Base-by-base conservation (phyloP, 306 rosid genomes). In the Cicer cuneatum region DNA sequence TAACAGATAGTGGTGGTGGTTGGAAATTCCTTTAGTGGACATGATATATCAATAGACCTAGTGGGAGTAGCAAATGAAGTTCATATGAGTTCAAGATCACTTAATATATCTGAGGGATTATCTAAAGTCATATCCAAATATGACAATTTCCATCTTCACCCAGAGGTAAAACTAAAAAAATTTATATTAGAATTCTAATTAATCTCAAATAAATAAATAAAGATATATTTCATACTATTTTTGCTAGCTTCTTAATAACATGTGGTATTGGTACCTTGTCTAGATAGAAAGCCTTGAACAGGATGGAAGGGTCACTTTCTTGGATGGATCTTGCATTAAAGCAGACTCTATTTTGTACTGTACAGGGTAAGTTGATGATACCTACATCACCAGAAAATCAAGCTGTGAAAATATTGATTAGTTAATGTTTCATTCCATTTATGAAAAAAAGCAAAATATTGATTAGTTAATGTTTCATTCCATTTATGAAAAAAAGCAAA, bases 1-100 rank as follows among this genome's bases (percentile, higher is more conserved):
- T 49, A n/a, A 48, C 78, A 91, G 96, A 83, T 84, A 12, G 96
- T 91, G 70, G 96, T 91, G 77, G 90, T 93, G 76, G 86, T 94
- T 61, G 98, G 98, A 70, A 89, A 78, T 42, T 94, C 98, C 53
- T 81, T 74, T 2, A 94, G 96, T 43, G 98, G 98, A 19, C 97
- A 89, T 85, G 98, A 94, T 66, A 80, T 91, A 80, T 90, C 97
- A 49, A 81, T 91, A 81, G 97, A 94, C 62, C 88, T 94, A 39
- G 84, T 89, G 60, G 89, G 85, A 43, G 88, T 90, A 59, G 94
- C 90, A 8, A 94, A 88, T 83, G 90, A 92, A 80, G 86, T 90
- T 52, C 85, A 91, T 47, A 64, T 94, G 66, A 87, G 97, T 74
- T 78, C 89, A 12, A 91, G 81, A 87, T 91, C 96, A 41, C 77